Evolutionary conservation across 2,329 filamentous ascomycete genomes (phyloP).

Genomic region (Zymoseptoria ardabiliae): DNA sequence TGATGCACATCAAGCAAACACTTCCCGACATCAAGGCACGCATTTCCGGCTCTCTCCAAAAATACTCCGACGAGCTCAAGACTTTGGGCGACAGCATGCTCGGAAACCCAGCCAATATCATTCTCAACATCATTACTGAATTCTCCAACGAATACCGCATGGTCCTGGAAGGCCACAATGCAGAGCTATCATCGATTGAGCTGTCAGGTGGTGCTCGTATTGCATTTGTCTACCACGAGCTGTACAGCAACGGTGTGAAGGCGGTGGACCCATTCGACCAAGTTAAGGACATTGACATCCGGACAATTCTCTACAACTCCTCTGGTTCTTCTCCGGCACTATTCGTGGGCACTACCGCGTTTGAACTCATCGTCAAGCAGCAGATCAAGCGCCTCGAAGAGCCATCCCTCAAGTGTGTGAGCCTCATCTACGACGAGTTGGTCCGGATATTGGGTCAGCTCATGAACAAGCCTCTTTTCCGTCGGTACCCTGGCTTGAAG

Average conservation of each 20-base stretch:
- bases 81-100: slow-evolving; percentile 88
- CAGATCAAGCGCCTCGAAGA: slow-evolving; percentile 96
- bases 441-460: slow-evolving; percentile 91
- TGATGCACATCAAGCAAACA: slow-evolving; percentile 99
- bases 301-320: slow-evolving; percentile 96
- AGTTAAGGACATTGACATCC: slow-evolving; percentile 95
- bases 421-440: slow-evolving; percentile 92
- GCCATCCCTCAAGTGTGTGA: slow-evolving; percentile 94
- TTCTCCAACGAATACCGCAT: slow-evolving; percentile 97
- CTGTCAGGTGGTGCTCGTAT: slow-evolving; percentile 96
- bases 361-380: slow-evolving; percentile 96
- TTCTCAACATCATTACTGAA: slow-evolving; percentile 97
- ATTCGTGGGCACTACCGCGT: slow-evolving; percentile 96
- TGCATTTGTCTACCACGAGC: slow-evolving; percentile 97
- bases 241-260: slow-evolving; percentile 96
- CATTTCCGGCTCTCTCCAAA: slow-evolving; percentile 87
- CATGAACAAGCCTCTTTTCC: slow-evolving; percentile 80
- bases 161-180: slow-evolving; percentile 92
- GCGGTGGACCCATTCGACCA: slow-evolving; percentile 95
- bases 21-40: slow-evolving; percentile 96
- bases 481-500: slow-evolving; percentile 87
- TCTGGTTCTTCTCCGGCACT: slow-evolving; percentile 95
- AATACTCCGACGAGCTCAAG: slow-evolving; percentile 76
- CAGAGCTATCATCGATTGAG: slow-evolving; percentile 88
- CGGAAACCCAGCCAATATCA: slow-evolving; percentile 91